Base-by-base conservation (phyloP, 495 filamentous ascomycete genomes). In the Penicillium canariense region DNA sequence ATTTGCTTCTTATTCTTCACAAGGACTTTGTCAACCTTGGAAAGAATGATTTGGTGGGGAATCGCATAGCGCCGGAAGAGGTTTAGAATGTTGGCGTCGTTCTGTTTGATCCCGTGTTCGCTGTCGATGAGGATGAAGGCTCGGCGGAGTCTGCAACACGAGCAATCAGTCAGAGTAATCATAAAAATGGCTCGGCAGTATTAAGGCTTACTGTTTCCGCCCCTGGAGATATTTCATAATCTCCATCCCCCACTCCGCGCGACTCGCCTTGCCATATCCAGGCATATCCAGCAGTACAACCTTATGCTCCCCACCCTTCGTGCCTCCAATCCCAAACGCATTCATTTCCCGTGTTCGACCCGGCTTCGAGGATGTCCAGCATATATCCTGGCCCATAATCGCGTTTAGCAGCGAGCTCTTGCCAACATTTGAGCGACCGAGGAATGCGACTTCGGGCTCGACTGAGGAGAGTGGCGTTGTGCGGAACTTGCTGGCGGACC, bases 391-490 rank as follows among this genome's bases (percentile, higher is more conserved):
- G 18, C 81, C 80, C 54, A 93, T 81, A 6, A 97, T 74, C 1
- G 87, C 87, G 67, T 98, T 98, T 54, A 97, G 74, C 22, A 97
- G 76, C 7, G 84, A 88, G 27, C 87, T 91, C 68, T 98, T 98
- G 32, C 92, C 94, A 23, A 95, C 92, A 68, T 98, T 97, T 28
- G 87, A 91, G 38, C 91, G 84, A 40, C 94, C 94, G 1, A 90
- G 71, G 60, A 90, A 87, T 30, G 82, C 85, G n/a, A 89, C 83
- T 70, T 84, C 78, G 12, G 80, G 78, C 50, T 72, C 64, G 6
- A 68, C 44, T 5, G 68, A 69, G 3, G 64, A 63, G 2, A 68
- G 48, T 9, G 76, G 72, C 18, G 88, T 80, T n/a, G 80, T 75
- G 56, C 86, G 85, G 63, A 96, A 96, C 56, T 85, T 82, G 34